Percentiles rank a stretch among this genome's conserved stretches.
phyloP scores from a whole-genome alignment of 139 green algal species.

The Volvox africanus region DNA sequence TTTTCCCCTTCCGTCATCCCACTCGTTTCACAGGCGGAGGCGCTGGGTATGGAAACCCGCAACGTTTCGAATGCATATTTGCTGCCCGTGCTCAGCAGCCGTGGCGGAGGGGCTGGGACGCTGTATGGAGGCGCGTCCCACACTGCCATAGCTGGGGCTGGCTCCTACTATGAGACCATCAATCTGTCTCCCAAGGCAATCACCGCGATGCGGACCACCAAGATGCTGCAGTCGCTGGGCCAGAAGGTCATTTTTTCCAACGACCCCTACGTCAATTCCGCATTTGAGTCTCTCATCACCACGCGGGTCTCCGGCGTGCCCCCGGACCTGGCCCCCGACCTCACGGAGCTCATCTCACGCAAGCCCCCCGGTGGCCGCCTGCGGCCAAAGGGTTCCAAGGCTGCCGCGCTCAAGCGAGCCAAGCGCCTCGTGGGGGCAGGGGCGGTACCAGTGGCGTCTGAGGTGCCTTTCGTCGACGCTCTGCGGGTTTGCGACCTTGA shows the following conservation, averaged over 20 bases:
- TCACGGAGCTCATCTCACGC: slow-evolving; percentile 42
- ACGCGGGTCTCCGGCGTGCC: slow-evolving; percentile 28
- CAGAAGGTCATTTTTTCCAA: slow-evolving; percentile 57
- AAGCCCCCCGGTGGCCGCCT: slow-evolving; percentile 40
- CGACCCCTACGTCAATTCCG: slow-evolving; percentile 55
- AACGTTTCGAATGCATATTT: slow-evolving; percentile 39
- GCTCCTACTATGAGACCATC: slow-evolving; percentile 26
- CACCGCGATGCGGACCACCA: slow-evolving; percentile 42
- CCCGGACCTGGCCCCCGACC: slow-evolving; percentile 33
- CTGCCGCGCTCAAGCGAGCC: slow-evolving; percentile 48
- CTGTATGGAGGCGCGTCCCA: slow-evolving; percentile 8
- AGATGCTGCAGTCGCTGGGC: slow-evolving; percentile 47
- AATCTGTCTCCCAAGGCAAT: slow-evolving; percentile 45
- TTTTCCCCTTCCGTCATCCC: background rate
- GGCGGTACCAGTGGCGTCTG: slow-evolving; percentile 19
- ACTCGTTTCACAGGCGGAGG: slow-evolving; percentile 32
- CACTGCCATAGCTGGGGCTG: slow-evolving; percentile 8
- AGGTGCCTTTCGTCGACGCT: slow-evolving; percentile 60
- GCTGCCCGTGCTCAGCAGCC: slow-evolving; percentile 17
- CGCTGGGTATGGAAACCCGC: slow-evolving; percentile 43
- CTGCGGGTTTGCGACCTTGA: slow-evolving; percentile 56
- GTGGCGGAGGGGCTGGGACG: background rate
- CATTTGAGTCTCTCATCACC: slow-evolving; percentile 57
- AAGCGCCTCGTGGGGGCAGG: slow-evolving; percentile 47
- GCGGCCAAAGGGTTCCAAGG: slow-evolving; percentile 53